phyloP scores from a whole-genome alignment of 345 rosid genomes.

The Salix brachista region DNA sequence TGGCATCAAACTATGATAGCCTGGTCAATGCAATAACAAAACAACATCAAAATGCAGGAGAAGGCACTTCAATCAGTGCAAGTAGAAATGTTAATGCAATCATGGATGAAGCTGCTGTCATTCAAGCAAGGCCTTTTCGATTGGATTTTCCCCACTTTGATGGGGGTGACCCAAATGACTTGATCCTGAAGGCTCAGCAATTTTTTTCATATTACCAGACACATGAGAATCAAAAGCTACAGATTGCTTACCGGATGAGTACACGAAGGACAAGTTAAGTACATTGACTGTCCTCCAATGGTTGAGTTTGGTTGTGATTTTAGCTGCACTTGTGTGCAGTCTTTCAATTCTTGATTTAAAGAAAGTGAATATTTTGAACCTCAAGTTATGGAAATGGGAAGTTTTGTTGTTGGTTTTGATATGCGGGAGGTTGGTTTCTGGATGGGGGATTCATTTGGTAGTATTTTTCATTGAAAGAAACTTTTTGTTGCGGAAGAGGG shows the following conservation, averaged over 20 bases:
- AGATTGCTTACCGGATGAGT: conserved; percentile 53
- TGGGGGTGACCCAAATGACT: too few relatives aligned
- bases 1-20: too few relatives aligned
- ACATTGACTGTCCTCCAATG: conserved; percentile 54
- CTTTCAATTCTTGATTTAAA: conserved; percentile 38
- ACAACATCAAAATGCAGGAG: too few relatives aligned
- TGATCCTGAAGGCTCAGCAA: too few relatives aligned
- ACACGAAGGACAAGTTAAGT: conserved; percentile 33
- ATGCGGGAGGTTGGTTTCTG: conserved; percentile 78
- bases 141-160: too few relatives aligned
- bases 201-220: too few relatives aligned
- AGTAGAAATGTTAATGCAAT: too few relatives aligned
- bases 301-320: conserved; percentile 54
- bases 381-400: conserved; percentile 88
- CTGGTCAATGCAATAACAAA: too few relatives aligned
- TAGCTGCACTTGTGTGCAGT: conserved; percentile 48
- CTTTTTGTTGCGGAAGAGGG: conserved; percentile 61
- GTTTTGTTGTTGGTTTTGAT: conserved; percentile 68
- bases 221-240: too few relatives aligned
- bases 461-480: conserved; percentile 82
- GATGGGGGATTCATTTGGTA: conserved; percentile 73
- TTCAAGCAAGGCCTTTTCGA: too few relatives aligned
- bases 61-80: too few relatives aligned
- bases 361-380: conserved; percentile 38
- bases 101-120: too few relatives aligned